phyloP scores from a whole-genome alignment of 2,329 filamentous ascomycete genomes.

The Mariannaea sp. region DNA sequence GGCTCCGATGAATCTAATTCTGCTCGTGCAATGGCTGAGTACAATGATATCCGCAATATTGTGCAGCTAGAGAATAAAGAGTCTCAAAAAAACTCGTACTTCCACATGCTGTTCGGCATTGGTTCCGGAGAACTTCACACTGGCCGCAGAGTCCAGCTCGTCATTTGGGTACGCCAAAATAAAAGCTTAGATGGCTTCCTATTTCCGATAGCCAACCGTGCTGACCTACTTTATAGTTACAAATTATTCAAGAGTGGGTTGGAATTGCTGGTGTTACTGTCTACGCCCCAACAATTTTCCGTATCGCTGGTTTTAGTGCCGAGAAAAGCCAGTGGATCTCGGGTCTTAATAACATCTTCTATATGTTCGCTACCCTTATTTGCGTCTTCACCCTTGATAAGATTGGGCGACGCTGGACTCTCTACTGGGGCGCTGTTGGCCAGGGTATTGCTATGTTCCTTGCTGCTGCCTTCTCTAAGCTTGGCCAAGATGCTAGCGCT shows the following conservation, averaged over 20 bases:
- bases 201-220: not conserved
- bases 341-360: constrained; percentile 57
- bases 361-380: constrained; percentile 68
- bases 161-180: constrained; percentile 54
- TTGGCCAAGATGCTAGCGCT: constrained; percentile 47
- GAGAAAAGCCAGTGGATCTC: constrained; percentile 67
- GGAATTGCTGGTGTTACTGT: constrained; percentile 61
- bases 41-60: constrained; percentile 69
- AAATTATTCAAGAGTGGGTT: constrained; percentile 6
- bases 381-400: constrained; percentile 72
- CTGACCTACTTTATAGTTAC: not conserved
- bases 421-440: constrained; percentile 69
- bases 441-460: constrained; percentile 71
- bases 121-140: constrained; percentile 69
- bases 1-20: constrained; percentile 60
- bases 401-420: constrained; percentile 70
- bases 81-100: constrained; percentile 61
- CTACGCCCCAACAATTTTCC: constrained; percentile 63
- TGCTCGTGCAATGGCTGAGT: constrained; percentile 63
- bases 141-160: constrained; percentile 69
- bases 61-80: constrained; percentile 57
- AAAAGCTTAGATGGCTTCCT: not conserved
- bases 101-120: constrained; percentile 69
- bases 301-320: constrained; percentile 67
- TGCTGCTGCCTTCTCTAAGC: constrained; percentile 56